These are phyloP conservation scores for Rhizoclosmatium sp. DNA, from an alignment of 192 early-diverging fungal species.

Conservation along the genomic window DNA sequence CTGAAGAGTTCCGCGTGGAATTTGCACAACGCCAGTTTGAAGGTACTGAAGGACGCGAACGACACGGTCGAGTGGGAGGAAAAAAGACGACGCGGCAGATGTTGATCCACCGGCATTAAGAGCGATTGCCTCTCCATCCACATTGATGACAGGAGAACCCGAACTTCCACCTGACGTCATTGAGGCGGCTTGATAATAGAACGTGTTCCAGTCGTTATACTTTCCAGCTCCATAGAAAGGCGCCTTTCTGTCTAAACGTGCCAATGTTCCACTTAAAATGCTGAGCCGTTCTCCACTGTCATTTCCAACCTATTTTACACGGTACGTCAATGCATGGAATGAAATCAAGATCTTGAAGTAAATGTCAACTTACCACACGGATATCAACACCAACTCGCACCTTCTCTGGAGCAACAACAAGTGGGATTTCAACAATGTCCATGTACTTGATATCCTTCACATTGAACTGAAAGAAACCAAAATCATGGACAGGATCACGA, in stretches of 20 bases:
- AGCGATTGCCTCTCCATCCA: conserved; percentile 81
- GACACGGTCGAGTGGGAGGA: conserved; percentile 75
- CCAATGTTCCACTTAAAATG: conserved; percentile 53
- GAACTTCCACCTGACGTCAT: conserved; percentile 81
- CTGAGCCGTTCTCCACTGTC: conserved; percentile 52
- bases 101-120: conserved; percentile 80
- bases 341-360: background rate
- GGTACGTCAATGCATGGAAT: background rate
- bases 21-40: conserved; percentile 28
- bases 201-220: conserved; percentile 56
- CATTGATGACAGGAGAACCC: conserved; percentile 83
- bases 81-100: conserved; percentile 77
- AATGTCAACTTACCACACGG: conserved; percentile 54
- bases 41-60: conserved; percentile 49
- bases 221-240: conserved; percentile 49
- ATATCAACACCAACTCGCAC: conserved; percentile 81
- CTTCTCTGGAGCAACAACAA: conserved; percentile 63
- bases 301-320: conserved; percentile 37
- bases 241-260: conserved; percentile 51
- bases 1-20: conserved; percentile 55
- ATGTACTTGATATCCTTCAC: conserved; percentile 75
- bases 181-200: conserved; percentile 79
- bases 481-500: conserved; percentile 68
- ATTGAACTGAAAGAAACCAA: conserved; percentile 79
- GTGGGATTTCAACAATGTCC: conserved; percentile 70